phyloP scores from a whole-genome alignment of 768 basidiomycete species.

The Mycena olivaceomarginata region DNA sequence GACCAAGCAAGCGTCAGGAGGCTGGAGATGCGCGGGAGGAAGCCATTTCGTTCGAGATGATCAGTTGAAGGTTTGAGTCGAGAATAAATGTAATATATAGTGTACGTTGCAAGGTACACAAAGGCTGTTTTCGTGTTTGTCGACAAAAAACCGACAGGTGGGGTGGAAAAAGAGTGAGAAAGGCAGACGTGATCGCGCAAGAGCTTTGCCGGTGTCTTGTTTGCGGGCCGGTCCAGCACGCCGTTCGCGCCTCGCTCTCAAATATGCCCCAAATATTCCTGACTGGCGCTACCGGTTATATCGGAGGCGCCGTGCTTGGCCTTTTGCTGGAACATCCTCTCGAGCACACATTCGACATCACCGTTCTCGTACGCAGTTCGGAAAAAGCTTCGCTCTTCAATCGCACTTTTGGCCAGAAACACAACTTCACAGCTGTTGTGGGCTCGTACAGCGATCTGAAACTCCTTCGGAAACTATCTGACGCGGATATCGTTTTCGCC shows the following conservation, averaged over 20 bases:
- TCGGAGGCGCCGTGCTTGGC: slow-evolving; percentile 72
- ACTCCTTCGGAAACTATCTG: slow-evolving; percentile 61
- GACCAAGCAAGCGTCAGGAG: no score
- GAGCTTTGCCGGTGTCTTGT: no score
- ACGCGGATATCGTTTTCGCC: slow-evolving; percentile 67
- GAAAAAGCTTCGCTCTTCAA: slow-evolving; percentile 60
- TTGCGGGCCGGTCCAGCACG: no score
- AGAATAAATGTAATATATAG: no score
- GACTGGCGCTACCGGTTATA: slow-evolving; percentile 74
- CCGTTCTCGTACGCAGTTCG: slow-evolving; percentile 65
- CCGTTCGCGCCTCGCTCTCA: not conserved
- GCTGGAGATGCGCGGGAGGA: no score
- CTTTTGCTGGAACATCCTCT: slow-evolving; percentile 67
- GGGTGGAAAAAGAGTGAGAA: no score
- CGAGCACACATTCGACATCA: slow-evolving; percentile 63
- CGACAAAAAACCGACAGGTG: no score
- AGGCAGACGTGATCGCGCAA: no score
- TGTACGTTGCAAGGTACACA: no score
- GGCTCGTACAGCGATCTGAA: slow-evolving; percentile 63
- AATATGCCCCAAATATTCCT: slow-evolving; percentile 61
- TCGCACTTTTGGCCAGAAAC: slow-evolving; percentile 38
- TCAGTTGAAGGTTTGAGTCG: no score
- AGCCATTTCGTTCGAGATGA: no score
- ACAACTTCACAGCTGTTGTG: slow-evolving; percentile 57
- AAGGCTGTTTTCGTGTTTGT: no score